These are phyloP conservation scores for Huntiella abstrusa DNA, from an alignment of 2,329 filamentous ascomycete genomes.

Conservation along the genomic window DNA sequence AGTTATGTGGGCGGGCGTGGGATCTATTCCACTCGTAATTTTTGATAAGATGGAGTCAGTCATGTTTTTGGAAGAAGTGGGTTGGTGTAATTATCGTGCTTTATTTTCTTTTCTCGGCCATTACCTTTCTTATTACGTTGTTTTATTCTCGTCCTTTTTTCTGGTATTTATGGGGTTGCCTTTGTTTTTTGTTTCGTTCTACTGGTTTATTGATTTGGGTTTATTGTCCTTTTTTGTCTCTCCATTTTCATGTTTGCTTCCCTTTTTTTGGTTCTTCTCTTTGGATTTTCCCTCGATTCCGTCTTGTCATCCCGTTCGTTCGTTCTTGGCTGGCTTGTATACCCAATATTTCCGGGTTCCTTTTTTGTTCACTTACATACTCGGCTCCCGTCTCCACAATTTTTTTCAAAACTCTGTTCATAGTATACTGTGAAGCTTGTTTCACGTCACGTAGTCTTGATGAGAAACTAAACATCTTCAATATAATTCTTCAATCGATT, in stretches of 20 bases:
- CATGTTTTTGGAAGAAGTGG: neutral
- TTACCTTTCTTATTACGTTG: neutral
- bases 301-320: too few species aligned
- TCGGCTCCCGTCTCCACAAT: too few species aligned
- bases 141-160: neutral
- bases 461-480: too few species aligned
- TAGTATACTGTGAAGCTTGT: too few species aligned
- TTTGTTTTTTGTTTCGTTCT: neutral
- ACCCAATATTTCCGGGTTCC: neutral
- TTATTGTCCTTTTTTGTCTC: slow-evolving; percentile 1
- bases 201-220: neutral
- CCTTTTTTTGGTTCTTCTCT: neutral
- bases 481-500: too few species aligned
- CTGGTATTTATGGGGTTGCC: slow-evolving; percentile 1
- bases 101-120: neutral
- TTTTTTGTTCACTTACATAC: too few species aligned
- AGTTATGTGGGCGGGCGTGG: slow-evolving; percentile 77
- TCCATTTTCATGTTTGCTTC: neutral
- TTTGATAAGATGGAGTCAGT: neutral
- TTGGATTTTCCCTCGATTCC: neutral
- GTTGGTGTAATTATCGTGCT: slow-evolving; percentile 1
- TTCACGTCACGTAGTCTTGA: too few species aligned
- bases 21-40: slow-evolving; percentile 78
- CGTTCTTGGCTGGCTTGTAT: neutral
- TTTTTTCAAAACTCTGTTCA: too few species aligned